phyloP scores from a whole-genome alignment of 179 eudicot species.

The Nepenthes alata region DNA sequence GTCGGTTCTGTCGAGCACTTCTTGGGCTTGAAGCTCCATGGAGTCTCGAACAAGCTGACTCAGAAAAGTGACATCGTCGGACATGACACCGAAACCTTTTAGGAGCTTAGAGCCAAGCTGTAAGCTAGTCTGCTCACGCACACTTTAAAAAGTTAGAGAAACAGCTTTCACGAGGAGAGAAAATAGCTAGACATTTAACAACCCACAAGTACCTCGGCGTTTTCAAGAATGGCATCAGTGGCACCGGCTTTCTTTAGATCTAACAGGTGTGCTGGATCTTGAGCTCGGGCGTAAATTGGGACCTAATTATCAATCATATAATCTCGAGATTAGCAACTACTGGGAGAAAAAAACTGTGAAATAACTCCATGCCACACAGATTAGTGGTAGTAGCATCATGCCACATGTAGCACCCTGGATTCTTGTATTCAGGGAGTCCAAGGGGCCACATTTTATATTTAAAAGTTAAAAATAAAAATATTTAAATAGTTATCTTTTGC shows the following conservation, averaged over 20 bases:
- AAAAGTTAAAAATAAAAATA: too few relatives aligned
- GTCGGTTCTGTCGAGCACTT: conserved; percentile 25
- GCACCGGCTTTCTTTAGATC: conserved; percentile 92
- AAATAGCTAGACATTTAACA: neutral
- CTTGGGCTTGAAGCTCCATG: conserved; percentile 88
- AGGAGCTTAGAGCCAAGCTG: conserved; percentile 94
- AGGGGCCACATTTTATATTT: too few relatives aligned
- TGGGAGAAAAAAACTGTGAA: neutral
- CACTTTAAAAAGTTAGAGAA: neutral
- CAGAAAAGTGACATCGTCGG: conserved; percentile 75
- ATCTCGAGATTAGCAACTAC: neutral
- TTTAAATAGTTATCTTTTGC: too few relatives aligned
- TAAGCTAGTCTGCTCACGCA: conserved; percentile 65
- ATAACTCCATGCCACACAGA: neutral
- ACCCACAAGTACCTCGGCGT: conserved; percentile 57
- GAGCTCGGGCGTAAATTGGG: conserved; percentile 88
- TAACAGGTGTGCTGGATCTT: conserved; percentile 66
- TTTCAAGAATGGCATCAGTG: conserved; percentile 91
- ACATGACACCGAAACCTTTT: conserved; percentile 90
- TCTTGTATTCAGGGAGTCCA: too few relatives aligned
- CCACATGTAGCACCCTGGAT: too few relatives aligned
- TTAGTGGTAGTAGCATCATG: too few relatives aligned
- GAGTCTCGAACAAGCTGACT: conserved; percentile 71
- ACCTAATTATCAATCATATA: conserved; percentile 26
- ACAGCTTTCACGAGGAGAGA: neutral